Percentiles rank a stretch among this genome's conserved stretches.
Evolutionary conservation across 2,329 filamentous ascomycete genomes (phyloP).

Genomic region (Exophiala alcalophila): DNA sequence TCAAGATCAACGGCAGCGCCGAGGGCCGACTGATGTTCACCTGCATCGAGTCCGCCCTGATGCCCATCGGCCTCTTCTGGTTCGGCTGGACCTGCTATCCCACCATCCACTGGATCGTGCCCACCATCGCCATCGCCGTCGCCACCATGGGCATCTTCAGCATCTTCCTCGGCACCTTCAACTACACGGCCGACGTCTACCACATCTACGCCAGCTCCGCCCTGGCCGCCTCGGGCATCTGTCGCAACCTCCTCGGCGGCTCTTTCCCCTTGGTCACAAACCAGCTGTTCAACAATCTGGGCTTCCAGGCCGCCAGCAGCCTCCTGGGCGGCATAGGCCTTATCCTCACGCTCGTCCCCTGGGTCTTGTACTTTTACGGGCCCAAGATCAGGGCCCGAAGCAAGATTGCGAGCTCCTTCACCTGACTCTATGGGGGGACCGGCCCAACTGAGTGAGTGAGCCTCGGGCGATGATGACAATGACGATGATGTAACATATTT

Average conservation of each 20-base stretch:
- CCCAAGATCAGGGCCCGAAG: conserved; percentile 71
- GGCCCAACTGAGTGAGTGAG: neutral
- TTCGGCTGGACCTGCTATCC: conserved; percentile 66
- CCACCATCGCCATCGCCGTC: conserved; percentile 65
- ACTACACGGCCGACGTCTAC: conserved; percentile 88
- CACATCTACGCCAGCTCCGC: conserved; percentile 81
- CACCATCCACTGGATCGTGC: conserved; percentile 68
- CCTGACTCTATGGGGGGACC: neutral
- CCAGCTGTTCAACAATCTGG: conserved; percentile 69
- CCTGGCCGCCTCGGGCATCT: conserved; percentile 82
- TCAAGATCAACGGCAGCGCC: conserved; percentile 50
- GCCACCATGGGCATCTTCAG: conserved; percentile 83
- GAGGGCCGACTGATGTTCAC: conserved; percentile 81
- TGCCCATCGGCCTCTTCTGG: conserved; percentile 77
- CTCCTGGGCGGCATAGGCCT: conserved; percentile 69
- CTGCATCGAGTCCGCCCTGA: conserved; percentile 70
- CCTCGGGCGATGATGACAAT: too few relatives aligned
- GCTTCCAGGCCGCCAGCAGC: conserved; percentile 67
- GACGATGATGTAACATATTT: too few relatives aligned
- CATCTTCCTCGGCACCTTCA: conserved; percentile 84
- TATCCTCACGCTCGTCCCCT: conserved; percentile 72
- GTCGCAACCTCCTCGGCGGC: conserved; percentile 79
- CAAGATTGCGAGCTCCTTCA: conserved; percentile 59
- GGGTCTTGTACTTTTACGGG: conserved; percentile 77
- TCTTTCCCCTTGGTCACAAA: conserved; percentile 74